Evolutionary conservation across 1,284 basidiomycete species (phyloP).

Genomic region (Apiotrichum montevideense): DNA sequence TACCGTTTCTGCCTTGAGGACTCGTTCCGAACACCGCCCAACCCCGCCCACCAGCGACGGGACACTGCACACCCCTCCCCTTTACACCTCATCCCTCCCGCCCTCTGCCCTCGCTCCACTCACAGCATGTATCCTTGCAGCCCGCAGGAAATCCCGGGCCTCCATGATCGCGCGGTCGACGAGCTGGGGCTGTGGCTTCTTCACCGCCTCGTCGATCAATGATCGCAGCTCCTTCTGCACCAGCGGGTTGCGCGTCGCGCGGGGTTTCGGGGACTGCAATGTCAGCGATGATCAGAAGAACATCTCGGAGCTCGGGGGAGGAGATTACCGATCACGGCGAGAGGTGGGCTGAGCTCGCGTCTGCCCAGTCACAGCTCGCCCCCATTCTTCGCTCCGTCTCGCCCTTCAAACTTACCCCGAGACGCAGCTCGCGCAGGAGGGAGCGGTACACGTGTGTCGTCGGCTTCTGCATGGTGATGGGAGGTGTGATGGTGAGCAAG

Average conservation of each 20-base stretch:
- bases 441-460: conserved; percentile 41
- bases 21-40: too few species aligned
- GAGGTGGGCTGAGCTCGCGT: neutral
- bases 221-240: conserved; percentile 56
- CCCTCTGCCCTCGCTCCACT: conserved; percentile 20
- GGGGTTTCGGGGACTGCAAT: conserved; percentile 49
- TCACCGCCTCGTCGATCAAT: conserved; percentile 46
- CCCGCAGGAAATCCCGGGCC: conserved; percentile 62
- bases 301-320: too few species aligned
- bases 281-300: too few species aligned
- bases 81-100: neutral
- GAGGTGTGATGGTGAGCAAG: neutral
- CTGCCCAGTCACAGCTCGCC: neutral
- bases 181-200: conserved; percentile 15
- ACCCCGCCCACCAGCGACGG: too few species aligned
- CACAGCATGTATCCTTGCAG: conserved; percentile 60
- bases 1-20: too few species aligned
- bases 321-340: too few species aligned
- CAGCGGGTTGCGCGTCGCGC: conserved; percentile 49
- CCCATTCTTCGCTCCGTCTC: neutral
- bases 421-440: conserved; percentile 41
- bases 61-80: too few species aligned
- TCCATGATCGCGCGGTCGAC: conserved; percentile 56
- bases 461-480: conserved; percentile 2
- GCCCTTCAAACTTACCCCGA: conserved; percentile 31